These are phyloP conservation scores for Macrocybe gigantea DNA, from an alignment of 768 basidiomycete species.

Conservation along the genomic window DNA sequence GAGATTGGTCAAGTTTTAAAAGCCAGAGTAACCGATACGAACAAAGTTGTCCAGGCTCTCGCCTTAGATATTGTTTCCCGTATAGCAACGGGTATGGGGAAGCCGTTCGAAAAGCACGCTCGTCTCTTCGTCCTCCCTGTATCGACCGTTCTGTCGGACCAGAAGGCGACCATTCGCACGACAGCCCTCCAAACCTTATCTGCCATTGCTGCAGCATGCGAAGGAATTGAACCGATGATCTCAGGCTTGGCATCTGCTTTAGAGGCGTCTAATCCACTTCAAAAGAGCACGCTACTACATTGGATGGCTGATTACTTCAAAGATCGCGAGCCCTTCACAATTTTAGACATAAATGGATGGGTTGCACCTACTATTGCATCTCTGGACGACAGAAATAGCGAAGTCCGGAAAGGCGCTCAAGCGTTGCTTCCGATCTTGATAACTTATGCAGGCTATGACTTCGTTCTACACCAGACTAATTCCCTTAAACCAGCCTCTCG, in stretches of 20 bases:
- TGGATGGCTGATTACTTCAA: slow-evolving; percentile 84
- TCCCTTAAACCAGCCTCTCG: slow-evolving; percentile 90
- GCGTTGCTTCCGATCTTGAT: slow-evolving; percentile 76
- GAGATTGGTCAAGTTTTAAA: slow-evolving; percentile 90
- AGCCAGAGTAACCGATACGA: slow-evolving; percentile 82
- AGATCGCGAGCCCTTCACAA: slow-evolving; percentile 45
- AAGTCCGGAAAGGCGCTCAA: slow-evolving; percentile 90
- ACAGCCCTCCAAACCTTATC: slow-evolving; percentile 75
- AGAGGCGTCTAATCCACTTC: slow-evolving; percentile 83
- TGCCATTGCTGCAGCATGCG: slow-evolving; percentile 80
- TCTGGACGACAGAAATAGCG: slow-evolving; percentile 86
- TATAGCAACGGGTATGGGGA: slow-evolving; percentile 92
- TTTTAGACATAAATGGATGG: slow-evolving; percentile 69
- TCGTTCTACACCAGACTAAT: slow-evolving; percentile 80
- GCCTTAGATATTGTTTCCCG: slow-evolving; percentile 88
- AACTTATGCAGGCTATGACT: slow-evolving; percentile 70
- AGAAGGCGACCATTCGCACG: slow-evolving; percentile 81
- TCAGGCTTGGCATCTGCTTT: slow-evolving; percentile 72
- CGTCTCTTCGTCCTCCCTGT: slow-evolving; percentile 74
- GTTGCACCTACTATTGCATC: slow-evolving; percentile 60
- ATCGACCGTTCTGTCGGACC: slow-evolving; percentile 83
- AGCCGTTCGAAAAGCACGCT: slow-evolving; percentile 86
- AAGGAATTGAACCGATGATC: slow-evolving; percentile 79
- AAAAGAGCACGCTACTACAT: slow-evolving; percentile 70
- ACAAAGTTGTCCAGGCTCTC: slow-evolving; percentile 88